Percentiles rank a stretch among this genome's conserved stretches.
Conservation (phyloP, 148 eudicot genomes). For the Spergularia bocconei region DNA sequence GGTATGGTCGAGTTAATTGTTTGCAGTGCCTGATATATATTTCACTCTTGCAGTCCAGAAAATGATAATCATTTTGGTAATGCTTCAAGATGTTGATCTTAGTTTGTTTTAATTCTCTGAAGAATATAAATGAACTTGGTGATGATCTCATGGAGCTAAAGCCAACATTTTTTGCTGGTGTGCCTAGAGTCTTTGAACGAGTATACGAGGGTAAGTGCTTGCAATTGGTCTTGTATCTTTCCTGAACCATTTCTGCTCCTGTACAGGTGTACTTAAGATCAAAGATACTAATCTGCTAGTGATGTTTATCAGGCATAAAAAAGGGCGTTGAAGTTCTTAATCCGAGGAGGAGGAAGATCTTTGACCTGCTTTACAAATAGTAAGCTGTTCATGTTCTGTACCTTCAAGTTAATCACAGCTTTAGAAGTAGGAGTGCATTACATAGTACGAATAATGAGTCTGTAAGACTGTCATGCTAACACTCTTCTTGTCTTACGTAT, state of each 20-base stretch:
- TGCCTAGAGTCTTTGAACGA: constrained; percentile 85
- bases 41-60: background rate
- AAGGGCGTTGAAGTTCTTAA: constrained; percentile 65
- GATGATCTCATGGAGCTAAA: constrained; percentile 88
- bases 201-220: constrained; percentile 74
- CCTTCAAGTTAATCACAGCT: background rate
- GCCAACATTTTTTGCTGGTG: constrained; percentile 93
- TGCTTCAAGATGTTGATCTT: background rate
- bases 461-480: background rate
- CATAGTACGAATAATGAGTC: background rate
- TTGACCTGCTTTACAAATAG: constrained; percentile 75
- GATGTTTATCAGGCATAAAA: constrained; percentile 49
- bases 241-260: background rate
- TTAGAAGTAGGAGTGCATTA: too few species aligned
- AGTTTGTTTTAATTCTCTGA: constrained; percentile 25
- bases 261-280: background rate
- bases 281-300: background rate
- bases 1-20: constrained; percentile 41
- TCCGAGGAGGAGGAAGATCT: constrained; percentile 69
- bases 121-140: constrained; percentile 69
- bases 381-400: constrained; percentile 32
- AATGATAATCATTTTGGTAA: background rate
- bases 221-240: background rate
- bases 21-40: background rate
- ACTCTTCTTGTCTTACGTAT: constrained; percentile 8